Percentiles rank a stretch among this genome's conserved stretches.
These are phyloP conservation scores for Podaxis rugospora DNA, from an alignment of 768 basidiomycete genomes.

Conservation along the genomic window DNA sequence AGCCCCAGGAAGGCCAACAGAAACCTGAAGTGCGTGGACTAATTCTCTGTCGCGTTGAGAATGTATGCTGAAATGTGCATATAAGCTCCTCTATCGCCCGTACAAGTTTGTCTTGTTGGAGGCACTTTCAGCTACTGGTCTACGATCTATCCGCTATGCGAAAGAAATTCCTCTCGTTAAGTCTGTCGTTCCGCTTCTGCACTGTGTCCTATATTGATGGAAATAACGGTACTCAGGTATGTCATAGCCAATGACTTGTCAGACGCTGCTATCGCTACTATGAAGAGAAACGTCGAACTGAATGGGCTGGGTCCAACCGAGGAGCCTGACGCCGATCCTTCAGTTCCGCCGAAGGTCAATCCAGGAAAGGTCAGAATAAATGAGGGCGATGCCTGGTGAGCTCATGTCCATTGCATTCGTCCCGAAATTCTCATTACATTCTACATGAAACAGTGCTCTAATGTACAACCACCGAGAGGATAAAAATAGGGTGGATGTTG, in stretches of 20 bases:
- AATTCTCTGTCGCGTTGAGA: not conserved
- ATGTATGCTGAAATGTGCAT: not conserved
- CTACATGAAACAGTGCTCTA: constrained; percentile 24
- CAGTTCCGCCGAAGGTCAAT: constrained; percentile 12
- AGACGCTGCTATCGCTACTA: constrained; percentile 75
- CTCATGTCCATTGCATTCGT: constrained; percentile 13
- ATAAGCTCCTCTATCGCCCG: constrained; percentile 41
- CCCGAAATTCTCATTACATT: not conserved
- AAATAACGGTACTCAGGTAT: constrained; percentile 45
- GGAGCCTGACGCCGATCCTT: constrained; percentile 19
- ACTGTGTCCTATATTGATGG: constrained; percentile 6
- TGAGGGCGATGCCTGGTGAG: constrained; percentile 92
- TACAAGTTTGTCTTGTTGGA: constrained; percentile 81
- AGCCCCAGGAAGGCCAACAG: not conserved
- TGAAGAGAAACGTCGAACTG: constrained; percentile 78
- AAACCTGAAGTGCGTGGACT: not conserved
- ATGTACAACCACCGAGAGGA: constrained; percentile 88
- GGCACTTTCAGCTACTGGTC: constrained; percentile 92
- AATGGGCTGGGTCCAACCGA: constrained; percentile 60
- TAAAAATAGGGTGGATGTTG: constrained; percentile 75
- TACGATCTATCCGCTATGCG: constrained; percentile 94
- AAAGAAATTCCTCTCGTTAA: constrained; percentile 92
- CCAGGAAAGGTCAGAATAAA: constrained; percentile 69
- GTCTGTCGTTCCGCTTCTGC: constrained; percentile 37
- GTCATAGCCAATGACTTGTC: constrained; percentile 95